Conservation (phyloP, 2,329 filamentous ascomycete species). For the Celoporthe dispersa region DNA sequence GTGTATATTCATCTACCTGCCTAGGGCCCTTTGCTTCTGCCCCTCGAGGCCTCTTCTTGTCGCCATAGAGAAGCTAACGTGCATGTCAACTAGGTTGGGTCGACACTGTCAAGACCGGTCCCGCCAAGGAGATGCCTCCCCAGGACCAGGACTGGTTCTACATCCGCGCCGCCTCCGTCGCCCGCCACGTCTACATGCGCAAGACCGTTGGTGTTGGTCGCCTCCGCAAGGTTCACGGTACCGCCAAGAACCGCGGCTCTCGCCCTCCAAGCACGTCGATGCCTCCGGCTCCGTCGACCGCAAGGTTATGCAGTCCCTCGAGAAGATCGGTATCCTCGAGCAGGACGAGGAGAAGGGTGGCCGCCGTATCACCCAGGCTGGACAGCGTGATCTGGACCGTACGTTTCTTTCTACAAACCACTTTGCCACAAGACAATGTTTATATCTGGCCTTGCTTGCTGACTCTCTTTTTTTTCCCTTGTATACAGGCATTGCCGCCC, state of each 20-base stretch:
- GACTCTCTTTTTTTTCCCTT: background rate
- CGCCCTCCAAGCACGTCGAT: conserved; percentile 91
- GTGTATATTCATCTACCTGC: background rate
- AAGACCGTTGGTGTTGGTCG: conserved; percentile 99
- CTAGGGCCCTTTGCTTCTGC: background rate
- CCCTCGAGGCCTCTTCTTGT: background rate
- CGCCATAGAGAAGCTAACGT: conserved; percentile 8
- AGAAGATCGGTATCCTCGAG: conserved; percentile 99
- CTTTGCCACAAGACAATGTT: too few relatives aligned
- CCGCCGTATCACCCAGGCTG: conserved; percentile 95
- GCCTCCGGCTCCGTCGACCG: conserved; percentile 95
- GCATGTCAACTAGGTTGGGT: conserved; percentile 75
- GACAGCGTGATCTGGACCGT: conserved; percentile 98
- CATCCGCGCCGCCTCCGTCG: conserved; percentile 88
- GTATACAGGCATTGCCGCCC: conserved; percentile 72
- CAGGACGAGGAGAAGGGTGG: conserved; percentile 98
- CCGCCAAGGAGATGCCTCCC: conserved; percentile 95
- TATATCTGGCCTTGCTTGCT: background rate
- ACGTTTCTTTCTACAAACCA: conserved; percentile 35
- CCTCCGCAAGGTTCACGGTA: conserved; percentile 94
- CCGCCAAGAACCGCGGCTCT: conserved; percentile 94
- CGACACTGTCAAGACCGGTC: conserved; percentile 98
- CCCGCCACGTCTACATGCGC: conserved; percentile 98
- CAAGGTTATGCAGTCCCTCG: conserved; percentile 94
- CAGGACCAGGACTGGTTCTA: conserved; percentile 98